phyloP scores from a whole-genome alignment of 768 basidiomycete species.

The Chalciporus piperatus region DNA sequence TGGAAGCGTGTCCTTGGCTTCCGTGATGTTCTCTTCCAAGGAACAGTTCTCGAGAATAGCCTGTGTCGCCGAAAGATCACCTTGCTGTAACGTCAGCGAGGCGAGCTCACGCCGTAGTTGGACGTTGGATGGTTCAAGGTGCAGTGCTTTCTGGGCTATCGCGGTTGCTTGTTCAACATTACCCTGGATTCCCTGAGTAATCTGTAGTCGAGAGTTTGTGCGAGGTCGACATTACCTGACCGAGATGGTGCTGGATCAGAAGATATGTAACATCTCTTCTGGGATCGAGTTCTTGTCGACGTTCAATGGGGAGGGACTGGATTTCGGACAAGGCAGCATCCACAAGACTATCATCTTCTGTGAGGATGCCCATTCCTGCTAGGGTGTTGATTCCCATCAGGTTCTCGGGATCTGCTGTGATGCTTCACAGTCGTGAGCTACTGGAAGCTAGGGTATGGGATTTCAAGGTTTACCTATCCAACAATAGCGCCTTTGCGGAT shows the following conservation, averaged over 20 bases:
- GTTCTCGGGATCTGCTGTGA: slow-evolving; percentile 75
- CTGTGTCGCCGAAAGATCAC: slow-evolving; percentile 39
- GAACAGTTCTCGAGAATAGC: slow-evolving; percentile 42
- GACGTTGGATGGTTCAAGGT: slow-evolving; percentile 50
- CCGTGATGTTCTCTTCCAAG: slow-evolving; percentile 32
- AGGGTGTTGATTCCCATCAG: slow-evolving; percentile 78
- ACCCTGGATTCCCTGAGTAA: slow-evolving; percentile 35
- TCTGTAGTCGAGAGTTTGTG: background rate
- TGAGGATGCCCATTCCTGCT: slow-evolving; percentile 86
- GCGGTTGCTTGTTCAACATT: slow-evolving; percentile 47
- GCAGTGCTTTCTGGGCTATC: slow-evolving; percentile 55
- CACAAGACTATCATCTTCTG: slow-evolving; percentile 71
- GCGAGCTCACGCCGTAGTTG: slow-evolving; percentile 56
- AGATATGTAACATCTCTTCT: slow-evolving; percentile 68
- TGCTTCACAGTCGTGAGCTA: slow-evolving; percentile 43
- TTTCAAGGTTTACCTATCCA: slow-evolving; percentile 66
- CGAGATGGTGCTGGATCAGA: slow-evolving; percentile 66
- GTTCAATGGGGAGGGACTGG: slow-evolving; percentile 62
- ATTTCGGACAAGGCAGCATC: slow-evolving; percentile 88
- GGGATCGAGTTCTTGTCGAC: slow-evolving; percentile 65
- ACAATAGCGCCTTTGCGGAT: slow-evolving; percentile 69
- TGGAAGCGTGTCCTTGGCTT: slow-evolving; percentile 41
- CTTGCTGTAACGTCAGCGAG: slow-evolving; percentile 49
- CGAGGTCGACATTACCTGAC: slow-evolving; percentile 49
- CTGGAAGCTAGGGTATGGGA: background rate